Base-by-base conservation (phyloP, 768 basidiomycete species). In the Glaciozyma antarctica region DNA sequence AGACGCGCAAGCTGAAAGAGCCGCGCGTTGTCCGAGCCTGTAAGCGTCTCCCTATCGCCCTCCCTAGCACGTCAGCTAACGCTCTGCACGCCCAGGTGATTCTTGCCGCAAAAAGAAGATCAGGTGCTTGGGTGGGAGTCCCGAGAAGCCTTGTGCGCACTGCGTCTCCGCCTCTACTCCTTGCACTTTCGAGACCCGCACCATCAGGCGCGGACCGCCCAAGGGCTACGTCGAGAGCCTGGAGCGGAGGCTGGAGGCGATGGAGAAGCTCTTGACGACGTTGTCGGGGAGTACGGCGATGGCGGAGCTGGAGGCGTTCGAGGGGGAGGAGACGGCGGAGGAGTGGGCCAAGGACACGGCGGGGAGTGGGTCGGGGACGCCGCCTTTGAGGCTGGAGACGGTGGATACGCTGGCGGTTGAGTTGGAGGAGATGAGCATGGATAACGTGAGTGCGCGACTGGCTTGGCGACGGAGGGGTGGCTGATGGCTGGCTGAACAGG, bases 181-280 rank as follows among this genome's bases (percentile, higher is more conserved):
- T 9, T 55, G 54, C 54, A 55, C 54, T 7, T 55, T 55, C 17
- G 54, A 55, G 54, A 15, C 15, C 5, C 8, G 17, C 13, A 30
- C 54, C 3, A 24, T 19, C 15, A 66, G 66, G 34, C 44, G 63
- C 2, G 60, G 66, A 4, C 61, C 66, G n/a, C 55, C 65, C 8
- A 67, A 67, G 28, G 64, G 64, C 16, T 72, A 72, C 52, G 67
- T 72, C 48, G 69, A 72, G 41, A 34, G 41, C 6, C 61, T 72
- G 38, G 69, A 72, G 30, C 54, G 44, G 2, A 61, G 72, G 0
- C 60, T 72, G 16, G 65, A 66, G 22, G 63, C 67, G 34, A 68
- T 72, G 69, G 72, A 72, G 49, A 3, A 17, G 8, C 60, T 72
- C 8, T 52, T 71, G 22, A 17, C 53, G 5, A 22, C 58, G 41